Conservation (phyloP, 306 rosid species). For the Prunus davidiana region DNA sequence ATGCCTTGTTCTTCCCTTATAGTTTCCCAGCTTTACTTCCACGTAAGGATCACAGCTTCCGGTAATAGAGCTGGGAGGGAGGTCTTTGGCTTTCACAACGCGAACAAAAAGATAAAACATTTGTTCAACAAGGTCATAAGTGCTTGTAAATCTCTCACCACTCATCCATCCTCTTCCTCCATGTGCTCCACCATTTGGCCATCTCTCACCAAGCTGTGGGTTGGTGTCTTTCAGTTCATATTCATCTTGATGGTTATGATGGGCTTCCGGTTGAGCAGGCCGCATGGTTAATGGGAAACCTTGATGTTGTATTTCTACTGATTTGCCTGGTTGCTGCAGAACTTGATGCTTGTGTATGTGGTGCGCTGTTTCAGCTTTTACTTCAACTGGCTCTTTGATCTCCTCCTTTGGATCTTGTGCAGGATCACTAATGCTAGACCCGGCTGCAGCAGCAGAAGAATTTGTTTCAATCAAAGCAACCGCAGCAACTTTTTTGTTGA, state of each 20-base stretch:
- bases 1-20: constrained; percentile 79
- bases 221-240: constrained; percentile 67
- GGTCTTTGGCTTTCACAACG: constrained; percentile 75
- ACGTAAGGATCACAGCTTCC: constrained; percentile 87
- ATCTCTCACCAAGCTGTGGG: constrained; percentile 76
- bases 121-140: constrained; percentile 91
- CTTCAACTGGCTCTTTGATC: background rate
- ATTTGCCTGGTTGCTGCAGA: constrained; percentile 40
- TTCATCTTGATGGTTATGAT: constrained; percentile 40
- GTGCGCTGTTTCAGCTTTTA: constrained; percentile 12
- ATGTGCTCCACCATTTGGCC: constrained; percentile 61
- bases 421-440: constrained; percentile 15
- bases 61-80: constrained; percentile 56
- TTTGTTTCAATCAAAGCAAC: constrained; percentile 11
- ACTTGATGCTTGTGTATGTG: constrained; percentile 46
- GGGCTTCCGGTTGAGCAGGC: constrained; percentile 35
- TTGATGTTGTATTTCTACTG: constrained; percentile 53
- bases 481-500: constrained; percentile 11
- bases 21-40: constrained; percentile 88
- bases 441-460: constrained; percentile 17
- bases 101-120: constrained; percentile 77
- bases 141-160: constrained; percentile 62
- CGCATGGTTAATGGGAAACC: constrained; percentile 45
- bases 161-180: constrained; percentile 74
- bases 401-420: constrained; percentile 27